These are phyloP conservation scores for Gliomastix tumulicola DNA, from an alignment of 2,329 filamentous ascomycete genomes.

Conservation along the genomic window DNA sequence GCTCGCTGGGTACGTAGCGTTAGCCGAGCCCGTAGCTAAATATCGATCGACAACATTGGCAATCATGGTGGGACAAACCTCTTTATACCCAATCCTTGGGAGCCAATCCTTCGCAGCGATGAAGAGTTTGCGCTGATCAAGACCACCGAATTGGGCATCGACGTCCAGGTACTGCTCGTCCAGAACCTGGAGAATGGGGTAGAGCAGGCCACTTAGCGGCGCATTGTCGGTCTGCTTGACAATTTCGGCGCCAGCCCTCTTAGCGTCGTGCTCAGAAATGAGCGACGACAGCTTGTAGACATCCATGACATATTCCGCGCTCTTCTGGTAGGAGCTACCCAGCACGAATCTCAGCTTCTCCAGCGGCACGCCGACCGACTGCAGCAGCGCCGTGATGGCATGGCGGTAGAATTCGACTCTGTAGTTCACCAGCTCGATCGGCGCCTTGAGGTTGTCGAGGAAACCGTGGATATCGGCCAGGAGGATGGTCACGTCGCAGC, in stretches of 20 bases:
- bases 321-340: constrained; percentile 76
- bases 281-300: constrained; percentile 68
- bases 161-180: constrained; percentile 87
- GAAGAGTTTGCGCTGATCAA: constrained; percentile 88
- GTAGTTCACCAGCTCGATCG: constrained; percentile 77
- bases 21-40: too few species aligned
- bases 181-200: constrained; percentile 64
- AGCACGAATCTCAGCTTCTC: constrained; percentile 77
- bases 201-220: constrained; percentile 45
- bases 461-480: constrained; percentile 72
- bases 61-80: constrained; percentile 35
- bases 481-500: constrained; percentile 74
- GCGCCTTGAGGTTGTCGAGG: constrained; percentile 78
- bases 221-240: constrained; percentile 86
- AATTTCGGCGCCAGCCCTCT: constrained; percentile 86
- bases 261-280: constrained; percentile 72
- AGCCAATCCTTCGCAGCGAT: constrained; percentile 77
- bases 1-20: too few species aligned
- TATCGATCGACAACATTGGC: too few species aligned
- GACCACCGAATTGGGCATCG: constrained; percentile 80
- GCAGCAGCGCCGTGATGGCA: constrained; percentile 66
- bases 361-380: constrained; percentile 71
- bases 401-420: constrained; percentile 79
- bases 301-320: constrained; percentile 76
- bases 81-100: constrained; percentile 77